Percentiles rank a stretch among this genome's conserved stretches.
phyloP scores from a whole-genome alignment of 305 asterid genomes.

The Fraxinus paxiana region DNA sequence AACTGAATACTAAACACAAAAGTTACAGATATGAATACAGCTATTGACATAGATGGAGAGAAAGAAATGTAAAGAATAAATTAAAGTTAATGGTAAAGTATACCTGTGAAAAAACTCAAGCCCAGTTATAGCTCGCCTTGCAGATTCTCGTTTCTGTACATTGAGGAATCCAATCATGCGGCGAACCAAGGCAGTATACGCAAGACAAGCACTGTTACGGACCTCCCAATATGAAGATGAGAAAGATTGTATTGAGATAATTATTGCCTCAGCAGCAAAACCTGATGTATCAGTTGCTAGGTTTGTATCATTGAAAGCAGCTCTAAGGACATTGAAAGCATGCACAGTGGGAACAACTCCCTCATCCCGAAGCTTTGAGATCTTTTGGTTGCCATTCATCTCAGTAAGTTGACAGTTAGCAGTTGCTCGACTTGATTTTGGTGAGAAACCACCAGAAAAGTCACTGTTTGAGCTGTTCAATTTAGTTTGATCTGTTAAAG shows the following conservation, averaged over 20 bases:
- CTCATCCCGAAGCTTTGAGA: slow-evolving; percentile 80
- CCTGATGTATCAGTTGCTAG: slow-evolving; percentile 95
- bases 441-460: slow-evolving; percentile 26
- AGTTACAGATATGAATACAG: slow-evolving; percentile 5
- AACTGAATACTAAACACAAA: slow-evolving; percentile 11
- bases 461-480: slow-evolving; percentile 28
- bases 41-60: neutral
- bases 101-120: slow-evolving; percentile 95
- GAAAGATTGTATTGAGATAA: slow-evolving; percentile 71
- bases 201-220: slow-evolving; percentile 95
- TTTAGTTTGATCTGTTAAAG: slow-evolving; percentile 43
- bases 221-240: slow-evolving; percentile 96
- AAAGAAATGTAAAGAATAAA: slow-evolving; percentile 9
- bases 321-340: slow-evolving; percentile 87
- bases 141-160: slow-evolving; percentile 86
- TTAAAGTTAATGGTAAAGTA: slow-evolving; percentile 17
- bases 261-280: slow-evolving; percentile 82
- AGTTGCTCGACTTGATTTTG: slow-evolving; percentile 27
- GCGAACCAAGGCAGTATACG: slow-evolving; percentile 90
- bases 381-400: slow-evolving; percentile 36
- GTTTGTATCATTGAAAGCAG: slow-evolving; percentile 88
- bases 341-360: slow-evolving; percentile 95
- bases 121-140: slow-evolving; percentile 82
- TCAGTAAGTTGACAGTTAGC: slow-evolving; percentile 26
- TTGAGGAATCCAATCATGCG: slow-evolving; percentile 97